Percentiles rank a stretch among this genome's conserved stretches.
Evolutionary conservation across 257 asterid genomes (phyloP).

Genomic region (Lantana camara): DNA sequence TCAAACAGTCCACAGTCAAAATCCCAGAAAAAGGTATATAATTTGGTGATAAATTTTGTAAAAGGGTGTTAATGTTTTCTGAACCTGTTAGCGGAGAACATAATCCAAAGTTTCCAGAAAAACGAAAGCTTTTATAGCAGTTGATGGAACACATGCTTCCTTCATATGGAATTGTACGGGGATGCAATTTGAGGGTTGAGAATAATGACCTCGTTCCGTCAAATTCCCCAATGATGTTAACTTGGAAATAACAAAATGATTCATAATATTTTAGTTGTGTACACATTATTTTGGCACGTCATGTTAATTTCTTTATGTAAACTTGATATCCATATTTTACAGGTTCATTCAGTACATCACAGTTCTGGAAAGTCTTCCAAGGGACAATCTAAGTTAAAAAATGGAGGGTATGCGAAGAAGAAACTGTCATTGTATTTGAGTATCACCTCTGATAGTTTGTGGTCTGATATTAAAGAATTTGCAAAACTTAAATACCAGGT

Average conservation of each 20-base stretch:
- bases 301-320: not conserved
- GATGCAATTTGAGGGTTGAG: slow-evolving; percentile 2
- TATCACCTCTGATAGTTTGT: slow-evolving; percentile 69
- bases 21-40: slow-evolving; percentile 64
- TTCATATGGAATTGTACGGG: not conserved
- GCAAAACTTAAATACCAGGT: slow-evolving; percentile 86
- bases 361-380: slow-evolving; percentile 49
- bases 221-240: not conserved
- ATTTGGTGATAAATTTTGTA: not conserved
- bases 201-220: not conserved
- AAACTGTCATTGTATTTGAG: slow-evolving; percentile 56
- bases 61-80: not conserved
- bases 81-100: slow-evolving; percentile 9
- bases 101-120: too few relatives aligned
- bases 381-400: slow-evolving; percentile 57
- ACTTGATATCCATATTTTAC: slow-evolving; percentile 26
- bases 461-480: slow-evolving; percentile 82
- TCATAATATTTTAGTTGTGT: slow-evolving; percentile 14
- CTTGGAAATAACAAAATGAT: slow-evolving; percentile 12
- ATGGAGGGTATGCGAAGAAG: slow-evolving; percentile 51
- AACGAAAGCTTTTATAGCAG: too few relatives aligned
- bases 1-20: slow-evolving; percentile 44
- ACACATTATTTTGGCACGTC: slow-evolving; percentile 18
- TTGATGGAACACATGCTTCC: too few relatives aligned
- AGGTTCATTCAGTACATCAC: slow-evolving; percentile 58